Evolutionary conservation across 805 yeast genomes (phyloP), one percentile per base, ranked within the genome.

Genomic region (Pichia heedii): DNA sequence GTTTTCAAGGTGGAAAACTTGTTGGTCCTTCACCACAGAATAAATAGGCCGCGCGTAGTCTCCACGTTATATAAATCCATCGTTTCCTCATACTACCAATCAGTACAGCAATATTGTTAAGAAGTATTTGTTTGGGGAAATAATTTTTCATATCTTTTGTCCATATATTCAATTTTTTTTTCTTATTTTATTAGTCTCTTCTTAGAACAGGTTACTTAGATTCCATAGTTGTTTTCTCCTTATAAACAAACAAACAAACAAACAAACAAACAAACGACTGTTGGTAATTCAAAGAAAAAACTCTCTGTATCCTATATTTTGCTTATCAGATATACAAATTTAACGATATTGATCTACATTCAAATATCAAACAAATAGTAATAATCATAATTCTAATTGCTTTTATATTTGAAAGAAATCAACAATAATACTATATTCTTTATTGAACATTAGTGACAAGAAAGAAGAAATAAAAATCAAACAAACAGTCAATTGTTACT

Each of bases 191-290:
- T 21, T 11, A 20, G 15, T 44, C 35, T 9, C 32, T 15, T 24
- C 18, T 15, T 29, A 13, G 7, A 29, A 13, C 32, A 29, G 13
- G 16, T 29, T 29, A 16, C 32, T 29, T 29, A 16, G 32, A 29
- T 16, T 29, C 32, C 18, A 15, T 13, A 29, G 32, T 9, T 29
- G 12, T 29, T 29, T 29, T 16, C 15, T 29, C 13, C 16, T 6
- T 13, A 29, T 29, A 13, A n/a, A 29, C 32, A 27, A 27, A 24
- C 27, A 24, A 24, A 24, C 27, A 39, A 39, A 36, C 43, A 42
- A 42, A 34, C 47, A 41, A 44, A 41, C 48, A 38, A 45, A 45
- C 45, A 36, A 41, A 38, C 43, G 18, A 40, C 36, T 13, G 32
- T 29, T 29, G 13, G 32, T 29, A 16, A 29, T 10, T 29, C 15